A percentile compares a stretch with the other conserved stretches of the same genome.
phyloP scores from a whole-genome alignment of 192 early-diverging fungal genomes.

The Dissophora globulifera region DNA sequence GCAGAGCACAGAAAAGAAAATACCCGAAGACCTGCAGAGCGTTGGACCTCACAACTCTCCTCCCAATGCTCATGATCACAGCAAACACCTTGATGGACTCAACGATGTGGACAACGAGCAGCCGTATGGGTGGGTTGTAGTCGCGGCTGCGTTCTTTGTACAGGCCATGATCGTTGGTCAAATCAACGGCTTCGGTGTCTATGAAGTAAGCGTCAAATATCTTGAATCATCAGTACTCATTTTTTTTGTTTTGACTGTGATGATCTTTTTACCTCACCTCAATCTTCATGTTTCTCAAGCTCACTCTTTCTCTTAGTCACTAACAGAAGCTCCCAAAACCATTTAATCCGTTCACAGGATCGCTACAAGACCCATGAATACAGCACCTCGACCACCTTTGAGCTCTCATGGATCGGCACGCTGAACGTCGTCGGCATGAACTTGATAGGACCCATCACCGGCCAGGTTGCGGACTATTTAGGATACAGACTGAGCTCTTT shows the following conservation, averaged over 20 bases:
- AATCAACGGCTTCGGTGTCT: conserved; percentile 65
- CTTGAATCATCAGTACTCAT: no score
- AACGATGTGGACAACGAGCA: conserved; percentile 30
- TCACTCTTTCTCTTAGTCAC: no score
- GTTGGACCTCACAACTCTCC: background rate
- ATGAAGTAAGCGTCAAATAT: conserved; percentile 58
- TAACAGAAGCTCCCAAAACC: no score
- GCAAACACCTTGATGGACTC: conserved; percentile 14
- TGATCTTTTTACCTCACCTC: no score
- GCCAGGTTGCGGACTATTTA: conserved; percentile 62
- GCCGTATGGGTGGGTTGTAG: conserved; percentile 65
- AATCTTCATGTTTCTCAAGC: no score
- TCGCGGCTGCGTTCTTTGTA: conserved; percentile 59
- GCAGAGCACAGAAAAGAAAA: background rate
- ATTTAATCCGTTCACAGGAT: conserved; percentile 21
- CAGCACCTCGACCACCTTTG: conserved; percentile 52
- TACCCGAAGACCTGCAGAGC: background rate
- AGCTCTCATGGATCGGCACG: conserved; percentile 64
- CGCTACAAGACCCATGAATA: conserved; percentile 41
- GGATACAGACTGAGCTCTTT: conserved; percentile 60
- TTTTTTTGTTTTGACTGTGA: no score
- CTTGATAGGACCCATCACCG: conserved; percentile 55
- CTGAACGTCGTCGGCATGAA: conserved; percentile 62
- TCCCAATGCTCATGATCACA: no score
- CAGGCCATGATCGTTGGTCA: conserved; percentile 63